phyloP scores from a whole-genome alignment of 306 rosid species.

The Lathyrus tuberosus region DNA sequence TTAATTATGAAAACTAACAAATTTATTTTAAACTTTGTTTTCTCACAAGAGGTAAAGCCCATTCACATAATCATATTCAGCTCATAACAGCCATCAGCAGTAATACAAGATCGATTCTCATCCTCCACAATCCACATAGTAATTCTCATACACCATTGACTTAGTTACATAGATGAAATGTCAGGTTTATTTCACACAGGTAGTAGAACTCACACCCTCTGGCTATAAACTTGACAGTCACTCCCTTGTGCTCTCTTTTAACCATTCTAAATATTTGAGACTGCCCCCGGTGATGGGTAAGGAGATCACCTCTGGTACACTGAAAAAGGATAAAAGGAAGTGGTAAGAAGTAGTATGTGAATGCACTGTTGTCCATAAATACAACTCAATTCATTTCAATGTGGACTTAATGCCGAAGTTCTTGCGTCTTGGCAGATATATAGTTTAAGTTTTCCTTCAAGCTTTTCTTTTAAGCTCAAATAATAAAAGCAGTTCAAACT shows the following conservation, averaged over 20 bases:
- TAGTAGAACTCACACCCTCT: conserved; percentile 10
- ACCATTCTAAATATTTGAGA: conserved; percentile 76
- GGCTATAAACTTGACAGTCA: conserved; percentile 46
- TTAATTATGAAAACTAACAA: too few relatives aligned
- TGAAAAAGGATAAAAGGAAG: conserved; percentile 44
- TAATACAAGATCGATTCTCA: conserved; percentile 1
- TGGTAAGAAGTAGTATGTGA: conserved; percentile 23
- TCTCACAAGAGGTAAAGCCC: conserved; percentile 11
- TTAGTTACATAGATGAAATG: conserved; percentile 27
- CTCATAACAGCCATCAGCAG: conserved; percentile 5
- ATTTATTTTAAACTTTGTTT: too few relatives aligned
- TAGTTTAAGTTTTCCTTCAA: conserved; percentile 25
- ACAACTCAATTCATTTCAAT: conserved; percentile 17
- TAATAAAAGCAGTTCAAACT: conserved; percentile 14
- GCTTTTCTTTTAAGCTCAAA: conserved; percentile 20
- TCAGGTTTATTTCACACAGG: conserved; percentile 35
- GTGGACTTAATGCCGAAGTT: conserved; percentile 20
- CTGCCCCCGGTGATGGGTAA: conserved; percentile 87
- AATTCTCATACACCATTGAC: conserved; percentile 22
- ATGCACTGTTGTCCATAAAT: conserved; percentile 1
- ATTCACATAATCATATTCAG: conserved; percentile 26
- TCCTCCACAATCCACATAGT: conserved; percentile 16
- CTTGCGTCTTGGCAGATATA: conserved; percentile 6
- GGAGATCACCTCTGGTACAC: conserved; percentile 94
- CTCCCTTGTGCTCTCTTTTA: conserved; percentile 87